Evolutionary conservation across 176 grass and related monocot genomes (phyloP), one percentile per base, ranked within the genome.

Genomic region (Oryza coarctata): DNA sequence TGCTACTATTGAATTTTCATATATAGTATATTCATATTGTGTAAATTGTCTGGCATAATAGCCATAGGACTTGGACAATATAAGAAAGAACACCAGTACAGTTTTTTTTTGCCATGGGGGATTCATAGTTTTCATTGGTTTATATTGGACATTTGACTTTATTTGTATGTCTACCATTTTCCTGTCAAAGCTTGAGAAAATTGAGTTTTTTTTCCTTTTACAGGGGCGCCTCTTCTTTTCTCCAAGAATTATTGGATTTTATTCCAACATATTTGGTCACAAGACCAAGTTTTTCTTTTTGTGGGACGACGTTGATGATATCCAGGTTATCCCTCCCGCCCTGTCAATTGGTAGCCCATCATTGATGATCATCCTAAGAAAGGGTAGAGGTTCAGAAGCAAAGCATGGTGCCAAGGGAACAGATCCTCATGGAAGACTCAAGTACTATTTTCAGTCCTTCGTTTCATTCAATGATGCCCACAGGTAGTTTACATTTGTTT

Each of bases 271-370:
- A 71, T 98, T 98, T 86, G 96, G 96, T 29, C 96, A 93, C 83
- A 98, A 95, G 78, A 98, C 96, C 60, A 98, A 95, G 63, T 98
- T 98, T 87, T 98, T 98, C 93, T 93, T 98, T 87, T 79, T 98
- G 77, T 98, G 90, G 93, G 93, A 98, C 57, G 96, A 98, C 63
- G 94, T 98, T 76, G 95, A 98, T 38, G 92, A 94, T 45, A 94
- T 98, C 73, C 95, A 98, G 68, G 86, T 98, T 69, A 80, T 95
- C 55, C 79, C 88, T 69, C 73, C 96, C 43, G 76, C 96, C 39
- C 75, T 98, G 14, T 88, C 96, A 0, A 95, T 98, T 76, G 96
- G 92, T 32, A 93, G 83, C 23, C 90, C 96, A 22, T 93, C 90
- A 8, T 85, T 95, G 71, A 79, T 91, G 70, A 90, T 98, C 70